Evolutionary conservation across 2,329 filamentous ascomycete genomes (phyloP).

Genomic region (Xylaria sp.): DNA sequence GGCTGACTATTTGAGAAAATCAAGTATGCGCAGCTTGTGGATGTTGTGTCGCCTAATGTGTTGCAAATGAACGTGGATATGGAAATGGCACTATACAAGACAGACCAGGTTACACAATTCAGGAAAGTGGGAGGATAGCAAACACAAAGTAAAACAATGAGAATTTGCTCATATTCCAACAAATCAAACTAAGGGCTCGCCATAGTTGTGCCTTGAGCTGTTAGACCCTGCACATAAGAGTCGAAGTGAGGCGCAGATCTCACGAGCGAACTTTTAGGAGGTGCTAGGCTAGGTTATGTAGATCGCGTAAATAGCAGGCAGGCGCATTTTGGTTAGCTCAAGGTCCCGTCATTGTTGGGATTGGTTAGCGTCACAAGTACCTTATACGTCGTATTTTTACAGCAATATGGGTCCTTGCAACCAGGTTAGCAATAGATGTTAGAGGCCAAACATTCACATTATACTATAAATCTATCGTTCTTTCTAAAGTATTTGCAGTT

Average conservation of each 20-base stretch:
- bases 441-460: too few species aligned
- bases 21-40: background rate
- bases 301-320: background rate
- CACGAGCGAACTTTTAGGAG: constrained; percentile 13
- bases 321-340: background rate
- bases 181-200: background rate
- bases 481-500: too few species aligned
- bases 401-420: too few species aligned
- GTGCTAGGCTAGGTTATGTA: background rate
- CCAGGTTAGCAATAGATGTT: too few species aligned
- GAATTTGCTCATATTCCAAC: background rate
- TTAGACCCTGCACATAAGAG: background rate
- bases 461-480: too few species aligned
- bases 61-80: background rate
- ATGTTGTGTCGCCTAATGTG: background rate
- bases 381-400: background rate
- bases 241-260: constrained; percentile 7
- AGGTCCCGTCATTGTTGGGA: background rate
- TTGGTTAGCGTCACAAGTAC: background rate
- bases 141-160: constrained; percentile 1
- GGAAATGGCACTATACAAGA: background rate
- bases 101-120: background rate
- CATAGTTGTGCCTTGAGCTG: background rate
- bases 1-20: background rate
- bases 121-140: background rate